Evolutionary conservation across 2,329 filamentous ascomycete species (phyloP).

Genomic region (Fusarium sp.): DNA sequence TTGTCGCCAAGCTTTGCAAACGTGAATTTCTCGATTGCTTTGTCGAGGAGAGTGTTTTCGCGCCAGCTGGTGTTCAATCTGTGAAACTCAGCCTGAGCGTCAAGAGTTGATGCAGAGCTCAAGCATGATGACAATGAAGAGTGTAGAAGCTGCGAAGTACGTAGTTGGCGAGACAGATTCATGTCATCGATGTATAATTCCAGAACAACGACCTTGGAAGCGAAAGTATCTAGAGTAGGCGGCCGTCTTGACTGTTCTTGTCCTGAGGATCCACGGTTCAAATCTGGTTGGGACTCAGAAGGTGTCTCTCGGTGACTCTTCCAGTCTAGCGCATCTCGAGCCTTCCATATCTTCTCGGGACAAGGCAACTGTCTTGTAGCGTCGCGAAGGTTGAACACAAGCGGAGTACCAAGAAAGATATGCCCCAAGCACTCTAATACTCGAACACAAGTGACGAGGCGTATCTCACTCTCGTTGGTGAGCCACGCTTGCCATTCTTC

Average conservation of each 20-base stretch:
- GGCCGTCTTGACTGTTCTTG: rapidly evolving
- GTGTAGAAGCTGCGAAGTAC: not conserved
- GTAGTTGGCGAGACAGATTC: not conserved
- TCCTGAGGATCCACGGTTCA: no score
- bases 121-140: not conserved
- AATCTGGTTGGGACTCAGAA: no score
- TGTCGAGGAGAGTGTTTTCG: not conserved
- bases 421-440: not conserved
- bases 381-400: not conserved
- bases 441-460: not conserved
- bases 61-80: rapidly evolving
- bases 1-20: not conserved
- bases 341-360: not conserved
- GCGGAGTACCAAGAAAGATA: not conserved
- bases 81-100: rapidly evolving
- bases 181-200: not conserved
- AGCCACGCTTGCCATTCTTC: not conserved
- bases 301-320: not conserved
- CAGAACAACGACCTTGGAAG: not conserved
- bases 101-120: rapidly evolving
- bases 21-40: rapidly evolving
- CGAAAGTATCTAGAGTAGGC: not conserved
- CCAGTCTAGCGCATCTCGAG: not conserved
- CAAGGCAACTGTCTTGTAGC: not conserved
- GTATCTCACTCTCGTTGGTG: not conserved